Percentiles rank a stretch among this genome's conserved stretches.
Conservation (phyloP, 2,329 filamentous ascomycete species). For the Clarireedia paspali region DNA sequence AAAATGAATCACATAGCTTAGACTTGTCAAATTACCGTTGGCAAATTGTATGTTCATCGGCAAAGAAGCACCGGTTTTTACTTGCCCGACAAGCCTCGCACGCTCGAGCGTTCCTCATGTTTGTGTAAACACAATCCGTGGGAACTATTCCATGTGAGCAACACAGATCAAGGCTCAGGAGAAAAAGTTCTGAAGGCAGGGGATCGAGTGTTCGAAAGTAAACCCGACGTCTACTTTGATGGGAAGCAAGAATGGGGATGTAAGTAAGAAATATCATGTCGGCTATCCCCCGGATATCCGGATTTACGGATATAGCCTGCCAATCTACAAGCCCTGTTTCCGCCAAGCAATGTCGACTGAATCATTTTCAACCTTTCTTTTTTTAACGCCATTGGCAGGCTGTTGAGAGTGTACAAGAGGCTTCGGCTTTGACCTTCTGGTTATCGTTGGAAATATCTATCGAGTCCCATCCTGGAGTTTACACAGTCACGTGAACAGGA, state of each 20-base stretch:
- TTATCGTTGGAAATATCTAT: too few relatives aligned
- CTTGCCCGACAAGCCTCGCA: slow-evolving; percentile 26
- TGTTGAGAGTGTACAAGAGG: too few relatives aligned
- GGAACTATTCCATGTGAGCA: background rate
- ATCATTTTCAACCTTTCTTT: background rate
- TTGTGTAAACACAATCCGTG: background rate
- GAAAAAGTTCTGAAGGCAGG: too few relatives aligned
- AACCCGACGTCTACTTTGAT: background rate
- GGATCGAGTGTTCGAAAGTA: background rate
- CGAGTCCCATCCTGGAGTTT: too few relatives aligned
- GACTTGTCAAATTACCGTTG: slow-evolving; percentile 9
- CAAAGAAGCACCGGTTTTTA: slow-evolving; percentile 25
- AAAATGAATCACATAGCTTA: background rate
- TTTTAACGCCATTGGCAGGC: too few relatives aligned
- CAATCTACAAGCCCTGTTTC: background rate
- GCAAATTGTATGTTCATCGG: slow-evolving; percentile 16
- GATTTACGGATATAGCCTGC: slow-evolving; percentile 1
- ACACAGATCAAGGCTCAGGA: too few relatives aligned
- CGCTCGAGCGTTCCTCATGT: slow-evolving; percentile 25
- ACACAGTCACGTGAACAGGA: too few relatives aligned
- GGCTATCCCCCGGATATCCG: background rate
- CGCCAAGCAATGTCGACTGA: too few relatives aligned
- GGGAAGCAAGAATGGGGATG: background rate
- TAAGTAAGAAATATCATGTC: background rate
- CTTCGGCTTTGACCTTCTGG: too few relatives aligned